Evolutionary conservation across 306 rosid genomes (phyloP), one percentile per base, ranked within the genome.

Genomic region (Cicer arietinum): DNA sequence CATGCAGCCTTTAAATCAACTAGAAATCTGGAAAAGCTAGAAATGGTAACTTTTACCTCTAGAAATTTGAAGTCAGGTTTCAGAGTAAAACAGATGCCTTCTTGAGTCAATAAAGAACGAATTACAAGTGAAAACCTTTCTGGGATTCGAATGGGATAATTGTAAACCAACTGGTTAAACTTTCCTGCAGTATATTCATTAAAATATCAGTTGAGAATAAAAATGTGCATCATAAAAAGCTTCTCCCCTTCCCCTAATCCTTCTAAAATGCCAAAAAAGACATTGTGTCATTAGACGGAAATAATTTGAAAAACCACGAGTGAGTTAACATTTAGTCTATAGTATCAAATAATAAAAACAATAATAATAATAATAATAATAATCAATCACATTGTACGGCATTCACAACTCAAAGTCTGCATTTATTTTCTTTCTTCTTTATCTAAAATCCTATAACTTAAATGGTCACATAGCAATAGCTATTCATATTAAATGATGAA

Each of bases 51-150:
- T 68, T 76, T 82, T 83, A 92, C 99, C 98, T 95, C 99, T 17
- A 95, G 98, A 88, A 95, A 95, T 85, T 95, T 95, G 85, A 95
- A 92, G 85, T 92, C 90, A 14, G 88, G 99, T 81, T 89, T 75
- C 81, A 95, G 66, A 70, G 97, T 95, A 80, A 95, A 92, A 87
- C 98, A 95, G 73, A 95, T 90, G 83, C 99, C 99, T 85, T 95
- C 99, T 87, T 92, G 99, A 77, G 99, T 95, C 93, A 95, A 77
- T 42, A 94, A 85, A 60, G 99, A 94, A 50, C 98, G 94, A 46
- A 92, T 94, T 41, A 94, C 99, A 62, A 94, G 98, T 3, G 99
- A 94, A 84, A 94, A 94, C 85, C 99, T 89, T 83, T 94, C 99
- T 16, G 99, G 99, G 46, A 94, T 94, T 60, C 96, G 97, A 76